Evolutionary conservation across 2,329 filamentous ascomycete species (phyloP).

Genomic region (Monilinia laxa): DNA sequence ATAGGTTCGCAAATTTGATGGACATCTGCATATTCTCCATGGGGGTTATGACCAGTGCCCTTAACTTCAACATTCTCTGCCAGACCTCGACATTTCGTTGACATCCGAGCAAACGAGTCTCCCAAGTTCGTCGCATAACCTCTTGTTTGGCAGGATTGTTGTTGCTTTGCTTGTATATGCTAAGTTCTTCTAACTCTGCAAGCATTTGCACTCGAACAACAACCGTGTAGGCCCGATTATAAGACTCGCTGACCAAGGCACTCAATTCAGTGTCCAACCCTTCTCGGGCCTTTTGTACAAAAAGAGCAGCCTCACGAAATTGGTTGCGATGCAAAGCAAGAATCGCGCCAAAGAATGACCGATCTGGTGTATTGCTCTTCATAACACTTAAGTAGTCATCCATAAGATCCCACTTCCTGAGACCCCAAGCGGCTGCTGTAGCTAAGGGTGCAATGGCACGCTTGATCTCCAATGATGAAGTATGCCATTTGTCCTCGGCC

Average conservation of each 20-base stretch:
- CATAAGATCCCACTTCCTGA: constrained; percentile 98
- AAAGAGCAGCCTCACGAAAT: constrained; percentile 84
- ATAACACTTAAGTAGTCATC: constrained; percentile 94
- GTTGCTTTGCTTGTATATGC: constrained; percentile 89
- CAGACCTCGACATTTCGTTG: constrained; percentile 97
- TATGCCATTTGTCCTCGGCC: constrained; percentile 90
- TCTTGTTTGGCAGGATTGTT: constrained; percentile 81
- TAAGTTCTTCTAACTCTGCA: constrained; percentile 96
- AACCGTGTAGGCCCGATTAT: constrained; percentile 96
- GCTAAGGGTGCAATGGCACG: constrained; percentile 89
- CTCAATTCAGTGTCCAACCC: constrained; percentile 94
- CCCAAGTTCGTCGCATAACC: constrained; percentile 92
- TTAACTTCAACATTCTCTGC: constrained; percentile 95
- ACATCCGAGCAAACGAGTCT: constrained; percentile 88
- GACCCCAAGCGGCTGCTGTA: constrained; percentile 92
- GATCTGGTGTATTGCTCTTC: constrained; percentile 88
- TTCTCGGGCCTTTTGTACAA: constrained; percentile 89
- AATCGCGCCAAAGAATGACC: constrained; percentile 97
- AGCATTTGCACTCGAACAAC: constrained; percentile 99
- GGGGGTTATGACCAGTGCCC: constrained; percentile 86
- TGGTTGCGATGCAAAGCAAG: constrained; percentile 93
- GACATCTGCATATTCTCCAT: constrained; percentile 98
- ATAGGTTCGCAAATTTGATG: constrained; percentile 99
- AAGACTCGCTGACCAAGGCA: constrained; percentile 95
- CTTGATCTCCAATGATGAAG: constrained; percentile 82